Evolutionary conservation across 345 rosid genomes (phyloP), one percentile per base, ranked within the genome.

Genomic region (Raphanus raphanistrum): DNA sequence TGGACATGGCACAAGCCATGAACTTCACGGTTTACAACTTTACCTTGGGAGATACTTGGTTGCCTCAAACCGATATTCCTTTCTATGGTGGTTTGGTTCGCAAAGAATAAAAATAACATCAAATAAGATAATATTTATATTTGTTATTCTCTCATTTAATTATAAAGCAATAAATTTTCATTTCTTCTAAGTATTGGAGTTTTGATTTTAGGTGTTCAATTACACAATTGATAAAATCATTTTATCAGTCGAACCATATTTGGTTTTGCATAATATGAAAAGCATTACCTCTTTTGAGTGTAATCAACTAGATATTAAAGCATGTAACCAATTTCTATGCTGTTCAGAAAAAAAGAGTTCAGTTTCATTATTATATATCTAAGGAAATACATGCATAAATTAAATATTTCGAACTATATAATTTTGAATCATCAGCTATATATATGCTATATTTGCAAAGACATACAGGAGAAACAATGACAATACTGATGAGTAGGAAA

Each of bases 11-110:
- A 3, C 82, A 90, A 36, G 96, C 96, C n/a, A 45, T 52, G 81
- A 84, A 84, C 68, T 90, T 86, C 62, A 90, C 96, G 1, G 92
- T 88, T 15, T 84, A 71, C 52, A 88, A 88, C 72, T 87, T 89
- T 52, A 89, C 86, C n/a, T 59, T 80, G 90, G 90, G 88, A 27
- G 86, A 89, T 65, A 85, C 87, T 62, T 87, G 93, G 93, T 71
- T 89, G 84, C 87, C 87, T 68, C 66, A 79, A 12, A 82, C 87
- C 0, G 89, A 86, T 71, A 70, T 89, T 66, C 90, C 93, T 8
- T 89, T 89, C 73, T 71, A 61, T 16, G 83, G 81, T 38, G 91
- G 91, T 27, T 77, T 89, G 28, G 17, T 75, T 28, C 8, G 15
- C 43, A 65, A 66, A 31, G 43, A 70, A 11, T 70, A 63, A 69